A percentile compares a stretch with the other conserved stretches of the same genome.
These are phyloP conservation scores for Halophytophthora polymorphica DNA, from an alignment of 352 stramenopile species.

Conservation along the genomic window DNA sequence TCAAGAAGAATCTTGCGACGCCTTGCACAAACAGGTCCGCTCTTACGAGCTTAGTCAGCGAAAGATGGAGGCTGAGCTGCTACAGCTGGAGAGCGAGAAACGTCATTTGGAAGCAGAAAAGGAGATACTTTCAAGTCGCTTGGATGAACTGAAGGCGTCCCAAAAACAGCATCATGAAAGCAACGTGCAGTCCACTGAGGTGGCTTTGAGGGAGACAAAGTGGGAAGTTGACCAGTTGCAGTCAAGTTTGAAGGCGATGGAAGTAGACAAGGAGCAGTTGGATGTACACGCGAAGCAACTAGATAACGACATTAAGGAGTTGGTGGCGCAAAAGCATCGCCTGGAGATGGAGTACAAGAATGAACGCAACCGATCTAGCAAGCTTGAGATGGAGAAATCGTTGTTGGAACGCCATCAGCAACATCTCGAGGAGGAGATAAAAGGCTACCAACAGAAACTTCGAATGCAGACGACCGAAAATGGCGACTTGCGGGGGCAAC, in stretches of 20 bases:
- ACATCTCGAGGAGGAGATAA: conserved; percentile 29
- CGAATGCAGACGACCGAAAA: conserved; percentile 21
- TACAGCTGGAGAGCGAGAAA: conserved; percentile 28
- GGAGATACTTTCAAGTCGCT: conserved; percentile 12
- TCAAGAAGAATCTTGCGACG: conserved; percentile 18
- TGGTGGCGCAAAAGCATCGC: conserved; percentile 21
- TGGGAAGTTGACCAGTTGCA: conserved; percentile 53
- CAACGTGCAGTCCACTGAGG: conserved; percentile 11
- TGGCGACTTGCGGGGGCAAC: conserved; percentile 27
- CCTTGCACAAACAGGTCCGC: conserved; percentile 23
- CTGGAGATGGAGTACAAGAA: conserved; percentile 25
- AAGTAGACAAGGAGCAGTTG: conserved; percentile 41
- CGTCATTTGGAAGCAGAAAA: conserved; percentile 34
- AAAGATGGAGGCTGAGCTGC: not conserved
- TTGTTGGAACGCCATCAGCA: conserved; percentile 23
- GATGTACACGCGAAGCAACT: conserved; percentile 20
- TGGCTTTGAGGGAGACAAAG: conserved; percentile 30
- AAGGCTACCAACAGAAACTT: conserved; percentile 22
- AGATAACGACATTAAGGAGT: conserved; percentile 32
- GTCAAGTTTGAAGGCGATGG: conserved; percentile 25
- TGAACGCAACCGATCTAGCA: conserved; percentile 25
- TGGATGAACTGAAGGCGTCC: conserved; percentile 22
- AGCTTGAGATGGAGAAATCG: conserved; percentile 36
- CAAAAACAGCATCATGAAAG: conserved; percentile 16
- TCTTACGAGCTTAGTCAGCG: conserved; percentile 18